Conservation (phyloP, 176 grass and related monocot genomes). For the Triticum turgidum region DNA sequence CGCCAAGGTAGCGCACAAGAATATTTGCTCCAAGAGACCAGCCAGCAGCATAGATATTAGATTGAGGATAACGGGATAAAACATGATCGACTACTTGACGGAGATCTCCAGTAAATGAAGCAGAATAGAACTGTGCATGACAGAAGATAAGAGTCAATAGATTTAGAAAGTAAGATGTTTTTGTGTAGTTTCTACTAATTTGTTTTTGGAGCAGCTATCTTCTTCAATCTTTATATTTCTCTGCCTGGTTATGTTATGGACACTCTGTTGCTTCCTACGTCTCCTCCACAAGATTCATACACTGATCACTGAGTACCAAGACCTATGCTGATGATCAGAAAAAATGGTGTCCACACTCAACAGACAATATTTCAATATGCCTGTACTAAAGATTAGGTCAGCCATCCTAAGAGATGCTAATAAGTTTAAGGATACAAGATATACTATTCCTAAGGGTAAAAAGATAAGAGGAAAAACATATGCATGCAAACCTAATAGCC, state of each 20-base stretch:
- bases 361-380: not conserved
- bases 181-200: not conserved
- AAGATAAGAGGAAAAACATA: not conserved
- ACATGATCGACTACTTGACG: constrained; percentile 65
- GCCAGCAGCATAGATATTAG: constrained; percentile 79
- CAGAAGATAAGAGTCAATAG: constrained; percentile 31
- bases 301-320: not conserved
- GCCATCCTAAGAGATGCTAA: not conserved
- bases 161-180: not conserved
- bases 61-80: constrained; percentile 52
- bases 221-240: not conserved
- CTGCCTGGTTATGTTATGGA: not conserved
- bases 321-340: not conserved
- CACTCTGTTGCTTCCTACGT: not conserved
- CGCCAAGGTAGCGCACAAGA: constrained; percentile 93
- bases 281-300: not conserved
- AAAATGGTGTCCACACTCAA: not conserved
- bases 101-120: constrained; percentile 94
- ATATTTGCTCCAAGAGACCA: constrained; percentile 99
- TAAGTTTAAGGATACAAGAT: constrained; percentile 1
- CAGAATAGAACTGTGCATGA: constrained; percentile 79
- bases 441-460: not conserved
- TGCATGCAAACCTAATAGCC: not conserved
- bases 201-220: not conserved
- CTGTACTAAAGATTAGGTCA: not conserved